Conservation (phyloP, 176 grass and related monocot genomes). For the Carex cristatella region DNA sequence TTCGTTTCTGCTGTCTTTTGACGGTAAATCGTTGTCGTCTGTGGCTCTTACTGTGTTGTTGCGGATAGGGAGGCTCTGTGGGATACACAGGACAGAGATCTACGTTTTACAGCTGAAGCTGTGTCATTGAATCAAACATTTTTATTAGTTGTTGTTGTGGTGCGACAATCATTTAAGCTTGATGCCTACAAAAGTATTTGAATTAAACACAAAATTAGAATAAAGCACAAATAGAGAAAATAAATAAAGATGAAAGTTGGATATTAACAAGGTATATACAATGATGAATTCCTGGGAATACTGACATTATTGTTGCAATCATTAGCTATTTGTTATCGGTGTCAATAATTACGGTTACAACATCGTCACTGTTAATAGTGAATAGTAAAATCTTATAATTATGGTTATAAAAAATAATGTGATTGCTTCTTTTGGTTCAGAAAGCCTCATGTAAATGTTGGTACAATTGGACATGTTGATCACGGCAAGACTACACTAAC, state of each 20-base stretch:
- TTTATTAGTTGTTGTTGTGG: neutral
- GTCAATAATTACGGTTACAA: neutral
- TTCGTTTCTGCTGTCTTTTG: neutral
- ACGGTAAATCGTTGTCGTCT: neutral
- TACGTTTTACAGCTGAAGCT: neutral
- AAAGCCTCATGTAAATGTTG: slow-evolving; percentile 94
- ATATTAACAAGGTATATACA: neutral
- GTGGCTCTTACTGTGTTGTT: neutral
- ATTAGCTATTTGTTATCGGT: neutral
- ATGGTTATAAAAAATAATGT: neutral
- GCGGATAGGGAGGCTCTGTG: neutral
- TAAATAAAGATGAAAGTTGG: neutral
- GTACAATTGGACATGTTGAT: slow-evolving; percentile 94
- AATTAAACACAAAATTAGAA: neutral
- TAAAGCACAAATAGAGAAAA: neutral
- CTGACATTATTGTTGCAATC: neutral
- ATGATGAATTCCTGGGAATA: neutral
- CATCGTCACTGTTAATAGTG: neutral
- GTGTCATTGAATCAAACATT: neutral
- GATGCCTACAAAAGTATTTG: neutral
- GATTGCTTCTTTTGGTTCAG: slow-evolving; percentile 40
- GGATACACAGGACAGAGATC: neutral
- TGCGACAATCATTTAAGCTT: neutral
- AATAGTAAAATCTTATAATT: neutral
- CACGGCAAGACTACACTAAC: slow-evolving; percentile 95